A percentile compares a stretch with the other conserved stretches of the same genome.
Conservation (phyloP, 2,329 filamentous ascomycete genomes). For the Diplocarpon rosae region DNA sequence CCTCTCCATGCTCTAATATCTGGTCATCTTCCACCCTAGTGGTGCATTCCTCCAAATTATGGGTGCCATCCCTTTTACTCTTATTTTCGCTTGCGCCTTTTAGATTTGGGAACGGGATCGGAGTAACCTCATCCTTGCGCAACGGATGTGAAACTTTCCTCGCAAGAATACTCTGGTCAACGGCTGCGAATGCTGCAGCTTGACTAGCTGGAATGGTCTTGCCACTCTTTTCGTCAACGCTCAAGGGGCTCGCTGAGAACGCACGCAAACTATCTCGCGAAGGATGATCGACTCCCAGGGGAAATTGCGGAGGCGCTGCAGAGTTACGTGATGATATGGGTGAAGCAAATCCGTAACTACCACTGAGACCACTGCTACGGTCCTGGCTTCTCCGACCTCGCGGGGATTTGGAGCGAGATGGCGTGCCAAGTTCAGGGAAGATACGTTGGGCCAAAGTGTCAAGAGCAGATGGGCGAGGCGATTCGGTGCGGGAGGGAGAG, state of each 20-base stretch:
- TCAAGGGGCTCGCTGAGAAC: constrained; percentile 20
- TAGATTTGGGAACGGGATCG: constrained; percentile 35
- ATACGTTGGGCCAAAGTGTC: constrained; percentile 54
- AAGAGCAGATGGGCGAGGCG: constrained; percentile 43
- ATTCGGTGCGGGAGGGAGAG: constrained; percentile 35
- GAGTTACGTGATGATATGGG: constrained; percentile 15
- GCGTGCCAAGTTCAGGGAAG: constrained; percentile 37
- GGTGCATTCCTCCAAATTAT: constrained; percentile 7
- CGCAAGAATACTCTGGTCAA: constrained; percentile 51
- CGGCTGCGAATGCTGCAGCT: constrained; percentile 48
- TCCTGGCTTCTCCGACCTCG: constrained; percentile 23
- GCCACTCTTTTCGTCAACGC: constrained; percentile 7
- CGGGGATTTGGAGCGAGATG: constrained; percentile 25
- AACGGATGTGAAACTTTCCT: constrained; percentile 40
- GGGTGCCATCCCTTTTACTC: constrained; percentile 7
- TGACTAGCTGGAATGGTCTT: constrained; percentile 33
- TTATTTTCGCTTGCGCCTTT: constrained; percentile 29
- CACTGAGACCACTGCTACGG: constrained; percentile 14
- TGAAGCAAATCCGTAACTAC: constrained; percentile 19
- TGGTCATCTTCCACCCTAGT: constrained; percentile 20
- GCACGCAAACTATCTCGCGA: constrained; percentile 19
- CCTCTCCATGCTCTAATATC: constrained; percentile 13
- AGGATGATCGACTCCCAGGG: constrained; percentile 16
- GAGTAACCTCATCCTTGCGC: constrained; percentile 28
- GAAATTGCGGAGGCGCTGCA: constrained; percentile 18